These are phyloP conservation scores for Lipomyces mesembrius DNA, from an alignment of 805 yeast genomes.

Conservation along the genomic window DNA sequence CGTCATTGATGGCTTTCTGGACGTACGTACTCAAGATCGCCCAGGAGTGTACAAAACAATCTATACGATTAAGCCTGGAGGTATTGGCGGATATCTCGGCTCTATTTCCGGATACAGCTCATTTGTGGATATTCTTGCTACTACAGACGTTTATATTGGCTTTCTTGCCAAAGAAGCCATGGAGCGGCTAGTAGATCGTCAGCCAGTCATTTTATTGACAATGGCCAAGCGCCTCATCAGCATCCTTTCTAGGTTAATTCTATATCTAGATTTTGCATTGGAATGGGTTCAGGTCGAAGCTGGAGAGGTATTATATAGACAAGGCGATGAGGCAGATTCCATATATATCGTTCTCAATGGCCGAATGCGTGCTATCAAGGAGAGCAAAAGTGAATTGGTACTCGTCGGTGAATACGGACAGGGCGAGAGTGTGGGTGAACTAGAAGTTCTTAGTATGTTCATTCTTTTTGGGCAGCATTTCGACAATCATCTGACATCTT, in stretches of 20 bases:
- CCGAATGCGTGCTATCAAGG: slow-evolving; percentile 66
- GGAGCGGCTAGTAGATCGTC: slow-evolving; percentile 71
- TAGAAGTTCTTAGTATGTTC: slow-evolving; percentile 78
- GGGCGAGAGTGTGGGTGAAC: slow-evolving; percentile 93
- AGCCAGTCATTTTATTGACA: slow-evolving; percentile 73
- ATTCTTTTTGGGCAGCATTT: background rate
- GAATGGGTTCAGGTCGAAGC: slow-evolving; percentile 96
- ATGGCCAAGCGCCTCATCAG: slow-evolving; percentile 74
- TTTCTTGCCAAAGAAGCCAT: slow-evolving; percentile 66
- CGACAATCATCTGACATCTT: background rate
- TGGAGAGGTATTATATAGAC: slow-evolving; percentile 76
- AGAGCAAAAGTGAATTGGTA: slow-evolving; percentile 32
- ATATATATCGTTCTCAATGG: slow-evolving; percentile 90
- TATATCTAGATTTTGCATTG: slow-evolving; percentile 83
- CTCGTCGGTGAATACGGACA: slow-evolving; percentile 82
- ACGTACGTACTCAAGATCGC: slow-evolving; percentile 54
- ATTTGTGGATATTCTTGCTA: slow-evolving; percentile 69
- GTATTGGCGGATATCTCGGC: slow-evolving; percentile 85
- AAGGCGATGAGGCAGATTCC: slow-evolving; percentile 88
- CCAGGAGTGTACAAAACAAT: slow-evolving; percentile 28
- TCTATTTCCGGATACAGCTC: slow-evolving; percentile 80
- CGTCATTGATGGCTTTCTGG: slow-evolving; percentile 77
- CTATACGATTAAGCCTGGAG: slow-evolving; percentile 72
- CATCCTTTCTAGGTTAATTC: slow-evolving; percentile 67
- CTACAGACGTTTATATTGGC: slow-evolving; percentile 68